Percentiles rank a stretch among this genome's conserved stretches.
These are phyloP conservation scores for Neurospora hispaniola DNA, from an alignment of 495 filamentous ascomycete species.

Conservation along the genomic window DNA sequence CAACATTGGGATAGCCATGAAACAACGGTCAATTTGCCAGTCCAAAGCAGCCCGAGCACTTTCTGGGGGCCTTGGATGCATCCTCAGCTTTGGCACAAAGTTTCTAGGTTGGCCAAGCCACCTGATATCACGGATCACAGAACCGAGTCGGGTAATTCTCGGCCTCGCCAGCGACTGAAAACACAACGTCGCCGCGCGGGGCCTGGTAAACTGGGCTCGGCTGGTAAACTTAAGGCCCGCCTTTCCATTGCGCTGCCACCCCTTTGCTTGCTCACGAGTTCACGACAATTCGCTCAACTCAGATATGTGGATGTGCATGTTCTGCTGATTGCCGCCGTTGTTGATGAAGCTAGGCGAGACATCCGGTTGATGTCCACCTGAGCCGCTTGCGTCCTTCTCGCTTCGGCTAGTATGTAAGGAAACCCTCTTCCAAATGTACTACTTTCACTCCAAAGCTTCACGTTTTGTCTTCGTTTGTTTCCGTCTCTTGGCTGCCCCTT, in stretches of 20 bases:
- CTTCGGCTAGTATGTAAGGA: neutral
- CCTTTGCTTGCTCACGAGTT: neutral
- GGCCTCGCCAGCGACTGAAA: neutral
- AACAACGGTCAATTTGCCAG: neutral
- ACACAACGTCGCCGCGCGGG: neutral
- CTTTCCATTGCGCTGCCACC: neutral
- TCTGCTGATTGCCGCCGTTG: neutral
- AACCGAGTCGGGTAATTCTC: neutral
- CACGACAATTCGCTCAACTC: neutral
- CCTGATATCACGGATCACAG: neutral
- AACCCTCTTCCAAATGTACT: neutral
- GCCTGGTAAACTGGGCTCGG: neutral
- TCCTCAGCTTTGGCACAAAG: neutral
- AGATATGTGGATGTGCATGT: neutral
- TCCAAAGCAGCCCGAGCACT: neutral
- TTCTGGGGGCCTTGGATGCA: neutral
- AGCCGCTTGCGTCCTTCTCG: neutral
- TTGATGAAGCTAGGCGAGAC: neutral
- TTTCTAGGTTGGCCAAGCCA: neutral
- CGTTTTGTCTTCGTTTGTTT: neutral
- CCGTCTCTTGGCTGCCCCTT: neutral
- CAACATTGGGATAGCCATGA: neutral
- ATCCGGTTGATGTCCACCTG: neutral
- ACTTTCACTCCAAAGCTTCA: neutral
- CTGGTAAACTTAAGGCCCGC: neutral